Base-by-base conservation (phyloP, 2,329 filamentous ascomycete species). In the Claviceps fusiformis region DNA sequence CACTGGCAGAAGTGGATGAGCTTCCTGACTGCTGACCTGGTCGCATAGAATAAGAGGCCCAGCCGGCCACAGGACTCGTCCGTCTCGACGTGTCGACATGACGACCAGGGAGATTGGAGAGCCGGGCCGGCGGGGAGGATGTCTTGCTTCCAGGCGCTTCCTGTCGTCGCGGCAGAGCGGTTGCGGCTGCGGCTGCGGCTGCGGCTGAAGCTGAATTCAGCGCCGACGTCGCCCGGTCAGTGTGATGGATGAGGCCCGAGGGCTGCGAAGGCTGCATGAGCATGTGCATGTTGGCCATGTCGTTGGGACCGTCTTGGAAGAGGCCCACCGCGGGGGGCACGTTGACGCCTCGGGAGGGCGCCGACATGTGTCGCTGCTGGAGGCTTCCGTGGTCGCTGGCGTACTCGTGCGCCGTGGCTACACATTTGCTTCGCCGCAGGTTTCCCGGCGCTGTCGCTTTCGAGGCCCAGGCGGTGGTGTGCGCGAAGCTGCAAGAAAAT, bases 401-500 rank as follows among this genome's bases (percentile, higher is more conserved):
- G 61, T 67, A 70, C 27, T 68, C 67, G 61, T 66, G 70, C 29
- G 68, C 65, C 54, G 74, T 70, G 58, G 69, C 68, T 56, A 71
- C 73, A 57, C 76, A 73, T 66, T 81, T 83, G 35, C 74, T 69
- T 27, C 76, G 76, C 51, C 79, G 76, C 54, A 83, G 63, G 67
- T 81, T 84, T 54, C 78, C 75, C 9, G 69, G 67, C 5, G 75
- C 72, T 63, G 71, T 77, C 41, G 77, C 72, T 64, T 71, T 77
- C 39, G 77, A 69, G 58, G 82, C 77, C 79, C 80, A 83, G 52
- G 70, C 76, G 52, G 70, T 72, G 17, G 80, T 74, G 1, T 80
- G 78, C 57, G 73, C 73, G 57, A 85, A 80, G 54, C 81, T 79
- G 73, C 81, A 77, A 17, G 82, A 83, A 31, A 80, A 69, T 17